A percentile compares a stretch with the other conserved stretches of the same genome.
These are phyloP conservation scores for Coemansia reversa DNA, from an alignment of 192 early-diverging fungal species.

Conservation along the genomic window DNA sequence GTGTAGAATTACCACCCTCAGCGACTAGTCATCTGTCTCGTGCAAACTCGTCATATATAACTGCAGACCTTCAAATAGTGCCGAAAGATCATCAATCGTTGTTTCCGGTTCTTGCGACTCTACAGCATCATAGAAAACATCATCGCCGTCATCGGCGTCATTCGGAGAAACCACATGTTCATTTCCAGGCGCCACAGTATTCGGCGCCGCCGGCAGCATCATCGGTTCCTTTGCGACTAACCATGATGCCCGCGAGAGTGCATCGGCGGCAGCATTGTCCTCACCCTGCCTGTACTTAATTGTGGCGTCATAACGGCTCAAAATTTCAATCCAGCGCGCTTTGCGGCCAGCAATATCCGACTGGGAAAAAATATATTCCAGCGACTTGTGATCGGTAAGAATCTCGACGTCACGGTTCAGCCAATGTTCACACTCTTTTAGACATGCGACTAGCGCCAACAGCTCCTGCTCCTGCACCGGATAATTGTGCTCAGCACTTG, in stretches of 20 bases:
- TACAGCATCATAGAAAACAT: no score
- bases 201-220: no score
- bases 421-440: constrained; percentile 5
- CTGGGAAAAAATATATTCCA: constrained; percentile 7
- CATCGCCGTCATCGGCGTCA: not conserved
- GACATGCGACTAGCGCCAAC: constrained; percentile 7
- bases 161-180: not conserved
- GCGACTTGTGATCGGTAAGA: constrained; percentile 1
- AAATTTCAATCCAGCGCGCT: constrained; percentile 4
- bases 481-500: constrained; percentile 8
- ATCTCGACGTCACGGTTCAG: not conserved
- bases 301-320: not conserved
- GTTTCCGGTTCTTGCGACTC: no score
- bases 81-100: not conserved
- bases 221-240: not conserved
- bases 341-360: not conserved
- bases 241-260: not conserved
- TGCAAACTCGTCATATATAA: not conserved
- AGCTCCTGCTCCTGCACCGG: no score
- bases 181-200: no score
- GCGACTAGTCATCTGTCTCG: not conserved
- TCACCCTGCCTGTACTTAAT: constrained; percentile 9
- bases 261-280: constrained; percentile 11
- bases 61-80: not conserved
- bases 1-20: not conserved